phyloP scores from a whole-genome alignment of 2,329 filamentous ascomycete genomes.

The Paracoccidioides lutzii region DNA sequence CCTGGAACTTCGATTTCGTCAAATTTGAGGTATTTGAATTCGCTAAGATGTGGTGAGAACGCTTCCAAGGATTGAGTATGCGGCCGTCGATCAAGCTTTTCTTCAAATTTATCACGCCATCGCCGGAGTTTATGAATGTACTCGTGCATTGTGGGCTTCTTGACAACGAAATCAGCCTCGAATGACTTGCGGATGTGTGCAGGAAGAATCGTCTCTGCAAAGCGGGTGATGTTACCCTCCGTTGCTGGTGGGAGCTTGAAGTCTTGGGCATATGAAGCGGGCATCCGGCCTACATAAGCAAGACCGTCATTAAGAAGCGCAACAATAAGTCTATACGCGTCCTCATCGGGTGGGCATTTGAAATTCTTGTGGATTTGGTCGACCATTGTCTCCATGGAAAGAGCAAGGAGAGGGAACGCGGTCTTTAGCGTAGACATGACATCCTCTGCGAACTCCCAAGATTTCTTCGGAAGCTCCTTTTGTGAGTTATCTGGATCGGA shows the following conservation, averaged over 20 bases:
- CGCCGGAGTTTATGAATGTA: slow-evolving; percentile 94
- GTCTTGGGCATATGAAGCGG: slow-evolving; percentile 73
- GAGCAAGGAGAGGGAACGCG: slow-evolving; percentile 82
- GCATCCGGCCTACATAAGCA: slow-evolving; percentile 80
- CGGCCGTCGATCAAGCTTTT: slow-evolving; percentile 79
- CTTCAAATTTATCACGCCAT: slow-evolving; percentile 96
- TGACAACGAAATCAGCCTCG: slow-evolving; percentile 88
- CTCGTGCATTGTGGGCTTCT: slow-evolving; percentile 94
- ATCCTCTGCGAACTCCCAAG: slow-evolving; percentile 94
- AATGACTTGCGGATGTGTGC: slow-evolving; percentile 92
- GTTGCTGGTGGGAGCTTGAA: slow-evolving; percentile 82
- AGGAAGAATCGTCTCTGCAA: slow-evolving; percentile 90
- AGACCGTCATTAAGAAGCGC: slow-evolving; percentile 90
- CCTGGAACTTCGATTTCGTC: slow-evolving; percentile 97
- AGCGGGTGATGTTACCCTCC: slow-evolving; percentile 91
- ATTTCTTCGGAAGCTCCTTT: slow-evolving; percentile 51
- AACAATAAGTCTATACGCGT: slow-evolving; percentile 95
- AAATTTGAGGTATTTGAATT: slow-evolving; percentile 95
- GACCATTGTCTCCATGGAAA: slow-evolving; percentile 99
- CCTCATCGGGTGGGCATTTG: slow-evolving; percentile 96
- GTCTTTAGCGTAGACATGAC: slow-evolving; percentile 94
- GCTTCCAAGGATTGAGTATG: slow-evolving; percentile 63
- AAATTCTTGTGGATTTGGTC: slow-evolving; percentile 98
- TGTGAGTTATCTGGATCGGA: background rate
- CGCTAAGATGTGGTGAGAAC: slow-evolving; percentile 82